Evolutionary conservation across 179 eudicot species (phyloP).

Genomic region (Silene noctiflora): DNA sequence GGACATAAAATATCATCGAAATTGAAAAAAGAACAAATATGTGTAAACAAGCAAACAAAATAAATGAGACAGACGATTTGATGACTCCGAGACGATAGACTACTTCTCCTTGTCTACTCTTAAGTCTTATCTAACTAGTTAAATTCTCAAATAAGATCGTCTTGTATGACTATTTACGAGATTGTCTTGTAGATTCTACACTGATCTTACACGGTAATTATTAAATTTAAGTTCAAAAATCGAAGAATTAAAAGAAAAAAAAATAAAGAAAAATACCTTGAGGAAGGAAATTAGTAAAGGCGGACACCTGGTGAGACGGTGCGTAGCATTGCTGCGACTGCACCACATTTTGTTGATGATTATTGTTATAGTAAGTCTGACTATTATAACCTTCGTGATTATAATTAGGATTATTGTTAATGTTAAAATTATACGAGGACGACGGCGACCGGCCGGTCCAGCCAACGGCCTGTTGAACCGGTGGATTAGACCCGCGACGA

Average conservation of each 20-base stretch:
- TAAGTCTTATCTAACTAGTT: too few species aligned
- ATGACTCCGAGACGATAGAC: too few species aligned
- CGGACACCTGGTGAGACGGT: constrained; percentile 21
- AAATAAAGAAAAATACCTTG: constrained; percentile 34
- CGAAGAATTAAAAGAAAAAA: neutral
- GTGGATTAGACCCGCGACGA: constrained; percentile 17
- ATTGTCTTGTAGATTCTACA: too few species aligned
- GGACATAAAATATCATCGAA: neutral
- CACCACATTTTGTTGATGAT: neutral
- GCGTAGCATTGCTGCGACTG: constrained; percentile 12
- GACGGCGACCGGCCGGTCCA: constrained; percentile 12
- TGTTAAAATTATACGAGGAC: neutral
- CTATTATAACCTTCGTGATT: neutral
- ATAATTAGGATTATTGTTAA: neutral
- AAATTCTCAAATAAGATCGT: too few species aligned
- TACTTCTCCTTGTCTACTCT: too few species aligned
- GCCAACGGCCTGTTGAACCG: neutral
- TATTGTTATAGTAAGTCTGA: neutral
- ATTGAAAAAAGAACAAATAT: constrained; percentile 5
- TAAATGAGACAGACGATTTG: neutral
- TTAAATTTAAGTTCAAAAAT: neutral
- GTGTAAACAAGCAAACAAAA: constrained; percentile 15
- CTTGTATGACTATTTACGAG: too few species aligned
- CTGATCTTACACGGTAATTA: too few species aligned
- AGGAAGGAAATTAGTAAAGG: constrained; percentile 32